phyloP scores from a whole-genome alignment of 2,329 filamentous ascomycete species.

The Fusarium austroafricanum region DNA sequence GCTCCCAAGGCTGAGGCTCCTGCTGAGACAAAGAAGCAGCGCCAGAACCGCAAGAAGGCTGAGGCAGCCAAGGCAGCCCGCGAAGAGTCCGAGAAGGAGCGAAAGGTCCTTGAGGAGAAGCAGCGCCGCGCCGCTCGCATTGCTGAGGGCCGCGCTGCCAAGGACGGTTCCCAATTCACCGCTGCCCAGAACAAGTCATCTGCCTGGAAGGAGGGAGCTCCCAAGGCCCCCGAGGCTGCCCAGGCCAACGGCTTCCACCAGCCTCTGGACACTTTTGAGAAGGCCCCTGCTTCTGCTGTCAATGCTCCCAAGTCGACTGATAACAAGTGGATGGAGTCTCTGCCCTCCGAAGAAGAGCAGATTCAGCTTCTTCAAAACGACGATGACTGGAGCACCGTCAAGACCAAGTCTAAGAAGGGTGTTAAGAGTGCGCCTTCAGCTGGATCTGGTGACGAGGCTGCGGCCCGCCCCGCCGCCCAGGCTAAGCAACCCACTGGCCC shows the following conservation, averaged over 20 bases:
- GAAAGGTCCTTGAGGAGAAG: constrained; percentile 81
- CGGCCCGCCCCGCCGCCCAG: constrained; percentile 47
- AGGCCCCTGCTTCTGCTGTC: constrained; percentile 47
- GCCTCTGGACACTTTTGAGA: constrained; percentile 69
- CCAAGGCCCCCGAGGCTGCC: constrained; percentile 48
- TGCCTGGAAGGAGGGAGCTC: constrained; percentile 56
- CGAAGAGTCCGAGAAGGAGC: constrained; percentile 81
- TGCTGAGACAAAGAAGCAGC: constrained; percentile 92
- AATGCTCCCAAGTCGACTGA: constrained; percentile 51
- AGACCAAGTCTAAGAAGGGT: constrained; percentile 59
- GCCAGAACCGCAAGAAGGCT: constrained; percentile 89
- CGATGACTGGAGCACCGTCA: constrained; percentile 72
- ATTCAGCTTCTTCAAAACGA: constrained; percentile 65
- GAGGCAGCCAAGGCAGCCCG: constrained; percentile 81
- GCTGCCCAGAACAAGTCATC: constrained; percentile 58
- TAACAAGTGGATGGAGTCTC: constrained; percentile 61
- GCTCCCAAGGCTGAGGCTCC: constrained; percentile 72
- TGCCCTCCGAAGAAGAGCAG: constrained; percentile 73
- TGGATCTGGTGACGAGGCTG: constrained; percentile 52
- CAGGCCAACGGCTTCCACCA: constrained; percentile 55
- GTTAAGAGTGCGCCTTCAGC: constrained; percentile 53
- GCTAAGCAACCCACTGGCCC: constrained; percentile 46
- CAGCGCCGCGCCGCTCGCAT: constrained; percentile 85
- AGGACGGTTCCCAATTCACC: constrained; percentile 77
- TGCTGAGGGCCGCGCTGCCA: constrained; percentile 83